Evolutionary conservation across 129 eudicot species (phyloP), one percentile per base, ranked within the genome.

Genomic region (Dittrichia graveolens): DNA sequence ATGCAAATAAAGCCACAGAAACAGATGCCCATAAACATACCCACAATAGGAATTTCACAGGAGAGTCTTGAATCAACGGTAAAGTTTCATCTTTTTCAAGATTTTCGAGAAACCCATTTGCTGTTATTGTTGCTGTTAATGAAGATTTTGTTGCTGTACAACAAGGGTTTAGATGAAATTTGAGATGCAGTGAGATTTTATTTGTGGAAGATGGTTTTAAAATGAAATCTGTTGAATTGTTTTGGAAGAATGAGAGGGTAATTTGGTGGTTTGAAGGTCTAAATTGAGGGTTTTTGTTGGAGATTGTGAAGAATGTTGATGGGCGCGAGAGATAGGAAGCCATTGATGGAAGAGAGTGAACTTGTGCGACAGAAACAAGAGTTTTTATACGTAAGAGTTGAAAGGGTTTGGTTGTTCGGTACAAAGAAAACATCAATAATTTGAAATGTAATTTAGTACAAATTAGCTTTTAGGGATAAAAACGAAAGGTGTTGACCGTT

Each of bases 11-110:
- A 38, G 91, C 98, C 55, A 93, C 73, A 35, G 96, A 93, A 42
- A 87, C 86, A 64, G 98, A 93, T 2, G 98, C 95, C 92, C 98
- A 90, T 5, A 93, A 47, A 52, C 88, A 62, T 3, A 84, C 96
- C 98, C 90, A 90, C 6, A 90, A 68, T 1, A 93, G 15, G 67
- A 86, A 83, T 46, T 93, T 93, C 70, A 78, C 87, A 7, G 95
- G 91, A 38, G 82, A 81, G 5, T 45, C 77, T 48, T 85, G 67
- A 40, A 47, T 14, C 14, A 53, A 54, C 8, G 78, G 74, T 14
- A 85, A 69, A 61, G 56, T 4, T 61, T 81, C 86, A 56, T 80
- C 77, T 7, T 82, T 69, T 71, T 65, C 52, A 38, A 52, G 39
- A 8, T 62, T 74, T 40, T 85, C 82, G 52, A 79, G 75, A 65